phyloP scores from a whole-genome alignment of 306 rosid species.

The Cucurbita pepo region DNA sequence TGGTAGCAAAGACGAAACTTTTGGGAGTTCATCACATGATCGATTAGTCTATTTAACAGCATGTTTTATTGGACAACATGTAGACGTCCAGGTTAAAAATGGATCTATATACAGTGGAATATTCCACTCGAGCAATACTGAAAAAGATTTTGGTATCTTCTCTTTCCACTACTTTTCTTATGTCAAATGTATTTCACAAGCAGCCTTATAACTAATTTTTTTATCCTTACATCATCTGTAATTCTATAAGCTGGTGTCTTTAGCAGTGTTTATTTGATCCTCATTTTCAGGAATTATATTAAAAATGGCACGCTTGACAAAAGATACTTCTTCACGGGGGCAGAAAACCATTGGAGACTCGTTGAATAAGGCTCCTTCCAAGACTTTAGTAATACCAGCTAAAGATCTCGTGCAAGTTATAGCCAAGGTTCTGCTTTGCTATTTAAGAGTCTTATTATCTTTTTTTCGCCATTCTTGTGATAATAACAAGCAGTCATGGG shows the following conservation, averaged over 20 bases:
- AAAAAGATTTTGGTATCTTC: constrained; percentile 72
- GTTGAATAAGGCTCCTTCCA: constrained; percentile 47
- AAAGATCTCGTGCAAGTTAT: constrained; percentile 82
- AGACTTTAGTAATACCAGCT: constrained; percentile 56
- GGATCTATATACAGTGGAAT: constrained; percentile 85
- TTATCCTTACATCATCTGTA: background rate
- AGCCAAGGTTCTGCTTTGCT: constrained; percentile 56
- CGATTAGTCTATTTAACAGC: constrained; percentile 55
- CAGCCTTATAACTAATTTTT: background rate
- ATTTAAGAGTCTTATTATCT: background rate
- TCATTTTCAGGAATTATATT: constrained; percentile 51
- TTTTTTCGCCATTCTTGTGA: background rate
- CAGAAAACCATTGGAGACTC: constrained; percentile 45
- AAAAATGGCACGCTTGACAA: constrained; percentile 73
- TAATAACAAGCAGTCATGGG: background rate
- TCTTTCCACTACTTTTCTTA: constrained; percentile 2
- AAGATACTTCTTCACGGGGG: constrained; percentile 55
- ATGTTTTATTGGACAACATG: constrained; percentile 81
- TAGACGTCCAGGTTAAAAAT: constrained; percentile 82
- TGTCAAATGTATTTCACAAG: background rate
- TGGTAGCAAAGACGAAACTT: constrained; percentile 37
- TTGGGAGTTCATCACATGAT: constrained; percentile 59
- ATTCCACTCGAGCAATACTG: constrained; percentile 67
- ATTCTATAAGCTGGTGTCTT: background rate
- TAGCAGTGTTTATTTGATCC: constrained; percentile 1